phyloP scores from a whole-genome alignment of 2,329 filamentous ascomycete species.

The Trematosphaeria pertusa region DNA sequence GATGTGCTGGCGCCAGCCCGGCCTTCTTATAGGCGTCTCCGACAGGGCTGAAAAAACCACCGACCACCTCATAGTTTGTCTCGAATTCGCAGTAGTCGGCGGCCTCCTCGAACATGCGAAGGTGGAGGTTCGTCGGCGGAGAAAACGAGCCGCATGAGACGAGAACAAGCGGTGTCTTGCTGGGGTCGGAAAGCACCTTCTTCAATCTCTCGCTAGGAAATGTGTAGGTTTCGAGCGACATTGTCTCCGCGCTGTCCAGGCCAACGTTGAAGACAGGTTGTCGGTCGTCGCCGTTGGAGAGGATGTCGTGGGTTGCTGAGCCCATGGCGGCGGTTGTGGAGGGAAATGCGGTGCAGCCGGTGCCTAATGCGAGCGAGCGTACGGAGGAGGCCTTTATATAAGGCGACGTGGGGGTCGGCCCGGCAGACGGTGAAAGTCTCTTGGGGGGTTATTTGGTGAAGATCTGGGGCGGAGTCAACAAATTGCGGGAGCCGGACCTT shows the following conservation, averaged over 20 bases:
- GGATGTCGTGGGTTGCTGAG: constrained; percentile 26
- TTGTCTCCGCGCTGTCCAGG: constrained; percentile 33
- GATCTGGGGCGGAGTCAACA: constrained; percentile 19
- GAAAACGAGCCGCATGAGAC: constrained; percentile 76
- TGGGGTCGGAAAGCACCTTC: constrained; percentile 61
- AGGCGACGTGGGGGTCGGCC: background rate
- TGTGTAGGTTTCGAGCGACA: constrained; percentile 59
- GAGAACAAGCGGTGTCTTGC: constrained; percentile 69
- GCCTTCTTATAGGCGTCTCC: constrained; percentile 80
- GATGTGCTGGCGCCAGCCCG: constrained; percentile 74
- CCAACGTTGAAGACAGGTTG: constrained; percentile 26
- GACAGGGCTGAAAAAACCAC: constrained; percentile 83
- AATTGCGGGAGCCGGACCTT: constrained; percentile 19
- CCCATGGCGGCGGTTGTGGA: constrained; percentile 27
- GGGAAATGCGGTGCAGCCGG: too few species aligned
- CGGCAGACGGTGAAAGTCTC: background rate
- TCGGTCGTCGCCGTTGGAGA: constrained; percentile 17
- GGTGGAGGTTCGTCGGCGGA: constrained; percentile 76
- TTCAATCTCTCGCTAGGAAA: constrained; percentile 69
- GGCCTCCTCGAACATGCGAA: constrained; percentile 90
- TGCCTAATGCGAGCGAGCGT: too few species aligned
- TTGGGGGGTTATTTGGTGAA: background rate
- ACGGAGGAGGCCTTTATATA: too few species aligned
- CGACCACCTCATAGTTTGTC: constrained; percentile 80
- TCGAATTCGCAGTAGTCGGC: constrained; percentile 77